Evolutionary conservation across 129 eudicot genomes (phyloP), one percentile per base, ranked within the genome.

Genomic region (Mikania micrantha): DNA sequence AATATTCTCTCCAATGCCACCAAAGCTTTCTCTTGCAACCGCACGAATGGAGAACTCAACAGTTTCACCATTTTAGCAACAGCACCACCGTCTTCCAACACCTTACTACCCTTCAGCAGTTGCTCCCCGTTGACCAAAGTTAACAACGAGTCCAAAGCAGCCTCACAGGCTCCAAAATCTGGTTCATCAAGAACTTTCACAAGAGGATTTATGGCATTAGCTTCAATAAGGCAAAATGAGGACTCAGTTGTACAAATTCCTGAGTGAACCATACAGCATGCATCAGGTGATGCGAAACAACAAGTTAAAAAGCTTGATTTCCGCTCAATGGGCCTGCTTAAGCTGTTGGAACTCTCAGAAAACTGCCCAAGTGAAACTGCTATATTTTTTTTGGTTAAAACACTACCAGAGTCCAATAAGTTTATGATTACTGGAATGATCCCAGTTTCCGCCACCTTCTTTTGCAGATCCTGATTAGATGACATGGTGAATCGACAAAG

Each of bases 191-290:
- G 83, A 13, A 70, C 64, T 53, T 44, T 60, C 53, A 64, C 80
- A 13, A 82, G 80, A 4, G 86, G 78, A 12, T 27, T 47, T 32
- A 82, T 68, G 31, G 83, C 87, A 47, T 66, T 60, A 9, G 83
- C 87, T 42, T 82, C 87, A 36, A 78, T 5, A 65, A 82, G 81
- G 40, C 87, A 82, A 39, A 82, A 82, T 7, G 87, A 74, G 2
- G 87, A 74, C 44, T 78, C 76, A 22, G 61, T 25, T 34, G 71
- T 48, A 24, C 86, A 82, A 50, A 35, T 59, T 22, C 86, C 80
- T 8, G 44, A 22, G 78, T 82, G 87, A 15, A 82, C 71, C 0
- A 61, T 4, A 36, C 87, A 82, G 13, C 62, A 35, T 0, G 36
- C 22, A 7, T 56, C 78, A 0, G 64, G 72, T 15, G 81, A 34